phyloP scores from a whole-genome alignment of 2,329 filamentous ascomycete species.

The Verticillium isaacii region DNA sequence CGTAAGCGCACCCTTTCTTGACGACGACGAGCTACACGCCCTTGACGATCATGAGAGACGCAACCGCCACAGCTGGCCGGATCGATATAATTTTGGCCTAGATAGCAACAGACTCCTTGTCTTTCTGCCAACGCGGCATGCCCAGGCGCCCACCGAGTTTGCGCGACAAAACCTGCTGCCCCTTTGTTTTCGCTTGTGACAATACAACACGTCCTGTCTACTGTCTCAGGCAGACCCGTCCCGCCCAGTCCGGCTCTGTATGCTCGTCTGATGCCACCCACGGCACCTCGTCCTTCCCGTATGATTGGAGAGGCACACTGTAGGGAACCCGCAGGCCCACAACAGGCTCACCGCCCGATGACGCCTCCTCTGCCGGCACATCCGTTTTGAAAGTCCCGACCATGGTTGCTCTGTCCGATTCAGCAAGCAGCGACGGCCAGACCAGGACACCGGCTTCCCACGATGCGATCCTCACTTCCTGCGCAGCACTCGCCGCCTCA shows the following conservation, averaged over 20 bases:
- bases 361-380: conserved; percentile 29
- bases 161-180: neutral
- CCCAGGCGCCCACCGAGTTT: neutral
- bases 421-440: conserved; percentile 61
- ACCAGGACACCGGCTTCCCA: conserved; percentile 82
- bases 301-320: conserved; percentile 66
- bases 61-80: neutral
- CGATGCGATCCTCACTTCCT: conserved; percentile 67
- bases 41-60: conserved; percentile 8
- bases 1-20: conserved; percentile 9
- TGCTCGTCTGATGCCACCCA: conserved; percentile 69
- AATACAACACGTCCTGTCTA: neutral
- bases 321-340: conserved; percentile 81
- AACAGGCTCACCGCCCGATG: conserved; percentile 25
- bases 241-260: conserved; percentile 57
- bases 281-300: conserved; percentile 59
- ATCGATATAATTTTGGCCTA: neutral
- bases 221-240: neutral
- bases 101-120: neutral
- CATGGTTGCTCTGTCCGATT: conserved; percentile 51
- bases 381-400: conserved; percentile 64
- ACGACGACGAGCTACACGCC: neutral
- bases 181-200: neutral
- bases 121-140: neutral
- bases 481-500: conserved; percentile 48